Conservation (phyloP, 225 moss, liverwort and hornwort species). For the Marchantia paleacea region DNA sequence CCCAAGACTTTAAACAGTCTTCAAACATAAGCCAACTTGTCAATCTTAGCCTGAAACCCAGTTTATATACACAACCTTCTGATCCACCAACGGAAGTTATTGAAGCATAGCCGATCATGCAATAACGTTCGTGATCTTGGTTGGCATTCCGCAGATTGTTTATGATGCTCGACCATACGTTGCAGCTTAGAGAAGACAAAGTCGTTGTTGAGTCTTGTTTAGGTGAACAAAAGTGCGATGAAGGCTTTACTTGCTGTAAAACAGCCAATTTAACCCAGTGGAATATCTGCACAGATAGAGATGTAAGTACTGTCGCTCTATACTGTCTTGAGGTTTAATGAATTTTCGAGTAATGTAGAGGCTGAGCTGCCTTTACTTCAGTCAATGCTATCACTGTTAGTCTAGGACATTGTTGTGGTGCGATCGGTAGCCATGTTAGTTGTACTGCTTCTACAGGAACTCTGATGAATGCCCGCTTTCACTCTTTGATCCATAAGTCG, state of each 20-base stretch:
- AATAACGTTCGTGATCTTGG: not conserved
- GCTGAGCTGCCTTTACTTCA: not conserved
- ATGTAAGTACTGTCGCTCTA: slow-evolving; percentile 23
- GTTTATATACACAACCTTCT: not conserved
- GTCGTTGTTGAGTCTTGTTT: slow-evolving; percentile 14
- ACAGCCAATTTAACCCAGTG: slow-evolving; percentile 46
- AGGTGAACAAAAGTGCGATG: slow-evolving; percentile 27
- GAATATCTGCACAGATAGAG: slow-evolving; percentile 46
- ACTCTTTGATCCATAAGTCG: no score
- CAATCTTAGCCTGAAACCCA: not conserved
- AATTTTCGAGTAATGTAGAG: not conserved
- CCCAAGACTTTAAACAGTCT: not conserved
- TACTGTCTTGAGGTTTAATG: not conserved
- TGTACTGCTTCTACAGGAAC: no score
- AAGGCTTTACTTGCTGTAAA: slow-evolving; percentile 63
- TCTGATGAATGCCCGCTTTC: no score
- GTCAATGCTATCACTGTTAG: no score
- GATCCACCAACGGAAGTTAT: not conserved
- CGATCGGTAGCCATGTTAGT: no score
- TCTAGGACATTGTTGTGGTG: no score
- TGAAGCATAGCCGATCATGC: not conserved
- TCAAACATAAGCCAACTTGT: not conserved
- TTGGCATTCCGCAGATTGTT: slow-evolving; percentile 43
- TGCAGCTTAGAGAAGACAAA: slow-evolving; percentile 30
- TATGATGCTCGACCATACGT: slow-evolving; percentile 42